Base-by-base conservation (phyloP, 2,329 filamentous ascomycete genomes). In the Microascus cirrosus region DNA sequence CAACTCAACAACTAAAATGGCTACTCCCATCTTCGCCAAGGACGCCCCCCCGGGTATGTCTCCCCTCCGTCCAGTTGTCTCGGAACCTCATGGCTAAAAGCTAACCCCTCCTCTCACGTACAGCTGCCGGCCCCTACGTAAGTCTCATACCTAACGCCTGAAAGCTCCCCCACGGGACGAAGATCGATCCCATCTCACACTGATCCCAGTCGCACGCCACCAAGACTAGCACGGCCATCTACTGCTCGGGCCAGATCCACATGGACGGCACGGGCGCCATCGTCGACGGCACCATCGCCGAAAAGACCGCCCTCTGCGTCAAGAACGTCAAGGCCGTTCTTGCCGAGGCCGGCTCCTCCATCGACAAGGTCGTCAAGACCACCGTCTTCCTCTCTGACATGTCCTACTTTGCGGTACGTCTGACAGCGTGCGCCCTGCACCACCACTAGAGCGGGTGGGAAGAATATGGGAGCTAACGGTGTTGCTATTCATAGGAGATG, bases 301-400 rank as follows among this genome's bases (percentile, higher is more conserved):
- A 91, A 65, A 82, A 84, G 74, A 85, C 83, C 32, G 73, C 74
- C 56, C 75, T 78, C 63, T 83, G 80, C 73, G 78, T 90, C 71
- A 77, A 87, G 73, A 95, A 95, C 74, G 82, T 96, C 68, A 81
- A 86, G 71, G 88, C 89, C 51, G 90, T 97, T 59, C 83, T 97
- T 56, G 81, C 84, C 60, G 90, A 86, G 65, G 90, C 91, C 25
- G 90, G 89, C 57, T 92, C 88, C 24, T 83, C 81, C 56, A 80
- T 97, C 60, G 74, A 82, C 62, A 89, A 85, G 72, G 86, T 96
- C 53, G 89, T 96, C 75, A 96, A 96, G 81, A 88, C 91, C 65
- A 90, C 85, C 70, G 87, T 96, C 69, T 97, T 96, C 80, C 76
- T 97, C 61, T 86, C 87, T 55, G 88, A 95, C 73, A 97, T 97